phyloP scores from a whole-genome alignment of 305 asterid genomes.

The Solanum aculeatissimum region DNA sequence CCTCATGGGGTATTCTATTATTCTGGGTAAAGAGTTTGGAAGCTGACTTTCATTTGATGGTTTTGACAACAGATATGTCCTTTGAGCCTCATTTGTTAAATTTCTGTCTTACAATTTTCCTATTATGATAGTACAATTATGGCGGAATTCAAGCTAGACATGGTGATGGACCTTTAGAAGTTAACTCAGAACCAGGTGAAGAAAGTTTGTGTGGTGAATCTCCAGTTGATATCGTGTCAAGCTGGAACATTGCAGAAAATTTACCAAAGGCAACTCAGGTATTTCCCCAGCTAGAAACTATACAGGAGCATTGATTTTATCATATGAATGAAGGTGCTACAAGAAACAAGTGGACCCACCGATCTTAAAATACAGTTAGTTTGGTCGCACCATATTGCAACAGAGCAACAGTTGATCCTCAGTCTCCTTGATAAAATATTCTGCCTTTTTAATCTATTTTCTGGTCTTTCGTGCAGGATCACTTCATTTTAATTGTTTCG shows the following conservation, averaged over 20 bases:
- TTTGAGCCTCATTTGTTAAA: neutral
- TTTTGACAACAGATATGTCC: neutral
- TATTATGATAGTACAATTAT: constrained; percentile 59
- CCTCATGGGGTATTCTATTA: neutral
- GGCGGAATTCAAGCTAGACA: constrained; percentile 85
- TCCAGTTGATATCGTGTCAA: constrained; percentile 66
- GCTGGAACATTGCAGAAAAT: constrained; percentile 82
- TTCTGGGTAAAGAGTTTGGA: neutral
- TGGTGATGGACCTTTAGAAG: constrained; percentile 43
- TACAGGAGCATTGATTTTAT: neutral
- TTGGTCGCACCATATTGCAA: neutral
- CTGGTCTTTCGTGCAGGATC: constrained; percentile 45
- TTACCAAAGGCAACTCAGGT: constrained; percentile 81
- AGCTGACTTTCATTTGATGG: neutral
- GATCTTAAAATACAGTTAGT: neutral
- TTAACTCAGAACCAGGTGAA: constrained; percentile 22
- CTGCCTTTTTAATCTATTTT: constrained; percentile 5
- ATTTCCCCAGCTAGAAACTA: neutral
- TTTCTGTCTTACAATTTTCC: neutral
- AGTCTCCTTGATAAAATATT: neutral
- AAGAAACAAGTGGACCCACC: neutral
- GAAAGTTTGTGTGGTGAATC: constrained; percentile 34
- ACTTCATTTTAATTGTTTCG: constrained; percentile 77
- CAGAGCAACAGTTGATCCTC: neutral
- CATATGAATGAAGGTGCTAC: neutral